Evolutionary conservation across 768 basidiomycete species (phyloP), one percentile per base, ranked within the genome.

Genomic region (Tubosaeta brunneosetosa): DNA sequence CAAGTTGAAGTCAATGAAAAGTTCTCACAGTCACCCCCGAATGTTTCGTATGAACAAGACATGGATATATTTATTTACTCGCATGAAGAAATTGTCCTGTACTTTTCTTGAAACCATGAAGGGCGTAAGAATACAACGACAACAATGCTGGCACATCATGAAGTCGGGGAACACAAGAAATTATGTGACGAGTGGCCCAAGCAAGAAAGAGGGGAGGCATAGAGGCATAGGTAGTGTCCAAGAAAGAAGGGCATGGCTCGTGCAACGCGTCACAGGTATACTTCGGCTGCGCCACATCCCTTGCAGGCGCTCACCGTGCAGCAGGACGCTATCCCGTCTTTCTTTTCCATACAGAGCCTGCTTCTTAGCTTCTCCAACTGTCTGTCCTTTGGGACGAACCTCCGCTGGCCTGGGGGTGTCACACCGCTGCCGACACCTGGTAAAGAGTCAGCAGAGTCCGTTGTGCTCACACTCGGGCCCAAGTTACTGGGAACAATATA

Each of bases 291-390:
- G 16, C 56, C 47, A 58, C 68, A 71, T 44, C 67, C 60, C 34
- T 64, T 65, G 57, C 68, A 69, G 32, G 67, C 63, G 55, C 53
- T 53, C 26, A 69, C 61, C 59, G 47, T 57, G 25, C 38, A 61
- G 56, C 63, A 67, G 3, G 56, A 53, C 12, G 33, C 44, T 14
- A 41, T 57, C 42, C 58, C 65, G 12, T 47, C 47, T 19, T 55
- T 52, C 52, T 45, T 55, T 52, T 76, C 73, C 32, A 69, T 63
- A 59, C 77, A 73, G 64, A 91, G 69, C 57, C 83, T 79, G 31
- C 66, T 61, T 64, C 74, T 76, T 60, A 91, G 69, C 68, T 78
- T 82, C 64, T 80, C 78, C 59, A 91, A 66, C 66, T 91, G 89
- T 57, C 73, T 77, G 60, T 84, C 78, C 64, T 78, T 84, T 26